Conservation (phyloP, 2,329 filamentous ascomycete species). For the Colletotrichum lentis region DNA sequence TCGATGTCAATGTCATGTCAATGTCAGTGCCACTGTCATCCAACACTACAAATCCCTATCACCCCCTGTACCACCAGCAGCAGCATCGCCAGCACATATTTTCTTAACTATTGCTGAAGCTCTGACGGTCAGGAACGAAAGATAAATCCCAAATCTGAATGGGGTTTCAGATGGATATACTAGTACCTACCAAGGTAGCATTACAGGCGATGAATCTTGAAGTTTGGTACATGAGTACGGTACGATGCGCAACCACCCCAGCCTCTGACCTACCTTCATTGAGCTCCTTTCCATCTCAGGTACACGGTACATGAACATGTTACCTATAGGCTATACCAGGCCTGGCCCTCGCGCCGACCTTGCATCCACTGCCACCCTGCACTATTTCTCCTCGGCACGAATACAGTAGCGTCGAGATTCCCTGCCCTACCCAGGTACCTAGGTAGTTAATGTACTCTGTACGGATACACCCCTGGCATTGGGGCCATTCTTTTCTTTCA, state of each 20-base stretch:
- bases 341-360: neutral
- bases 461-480: slow-evolving; percentile 2
- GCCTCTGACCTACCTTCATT: neutral
- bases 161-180: neutral
- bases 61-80: neutral
- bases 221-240: neutral
- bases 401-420: slow-evolving; percentile 4
- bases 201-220: neutral
- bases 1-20: slow-evolving; percentile 3
- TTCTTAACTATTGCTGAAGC: neutral
- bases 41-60: neutral
- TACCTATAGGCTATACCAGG: slow-evolving; percentile 1
- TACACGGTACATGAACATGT: neutral
- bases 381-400: neutral
- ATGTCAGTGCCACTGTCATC: neutral
- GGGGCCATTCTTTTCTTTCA: slow-evolving; percentile 1
- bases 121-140: neutral
- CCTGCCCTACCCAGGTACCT: neutral
- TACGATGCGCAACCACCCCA: neutral
- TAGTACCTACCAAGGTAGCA: neutral
- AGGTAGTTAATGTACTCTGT: neutral
- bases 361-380: neutral
- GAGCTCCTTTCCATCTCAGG: neutral
- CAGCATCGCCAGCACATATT: neutral
- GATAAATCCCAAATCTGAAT: neutral